phyloP scores from a whole-genome alignment of 2,329 filamentous ascomycete genomes.

The Aspergillus novoparasiticus region DNA sequence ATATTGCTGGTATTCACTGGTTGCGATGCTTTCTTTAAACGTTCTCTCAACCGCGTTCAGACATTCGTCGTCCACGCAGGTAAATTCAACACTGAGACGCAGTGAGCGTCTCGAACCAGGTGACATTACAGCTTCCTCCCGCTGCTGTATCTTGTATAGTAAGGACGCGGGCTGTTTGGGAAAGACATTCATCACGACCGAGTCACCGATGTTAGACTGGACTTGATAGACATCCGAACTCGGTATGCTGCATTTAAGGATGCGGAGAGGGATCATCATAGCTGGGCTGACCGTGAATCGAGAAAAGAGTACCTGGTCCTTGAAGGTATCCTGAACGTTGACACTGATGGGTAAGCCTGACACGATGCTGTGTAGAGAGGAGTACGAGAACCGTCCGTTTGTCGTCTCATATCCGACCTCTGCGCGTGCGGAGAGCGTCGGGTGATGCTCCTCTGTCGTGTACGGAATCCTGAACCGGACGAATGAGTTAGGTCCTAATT shows the following conservation, averaged over 20 bases:
- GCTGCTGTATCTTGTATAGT: conserved; percentile 70
- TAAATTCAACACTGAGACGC: conserved; percentile 72
- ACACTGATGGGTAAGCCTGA: conserved; percentile 84
- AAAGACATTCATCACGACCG: conserved; percentile 64
- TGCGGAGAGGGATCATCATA: conserved; percentile 70
- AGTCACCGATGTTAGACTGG: conserved; percentile 50
- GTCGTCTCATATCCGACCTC: conserved; percentile 74
- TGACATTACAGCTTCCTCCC: conserved; percentile 17
- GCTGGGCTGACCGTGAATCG: conserved; percentile 89
- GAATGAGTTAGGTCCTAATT: conserved; percentile 32
- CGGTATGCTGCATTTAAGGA: conserved; percentile 71
- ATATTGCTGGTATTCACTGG: conserved; percentile 51
- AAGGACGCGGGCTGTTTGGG: conserved; percentile 79
- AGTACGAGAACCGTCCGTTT: conserved; percentile 65
- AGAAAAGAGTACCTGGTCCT: conserved; percentile 77
- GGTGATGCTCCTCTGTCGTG: conserved; percentile 75
- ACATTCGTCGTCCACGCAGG: conserved; percentile 75
- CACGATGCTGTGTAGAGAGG: conserved; percentile 64
- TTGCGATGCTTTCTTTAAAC: conserved; percentile 51
- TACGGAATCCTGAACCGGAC: conserved; percentile 70
- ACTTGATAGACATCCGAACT: conserved; percentile 67
- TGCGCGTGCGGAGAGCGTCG: conserved; percentile 71
- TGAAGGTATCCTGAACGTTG: conserved; percentile 96
- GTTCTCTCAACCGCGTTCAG: conserved; percentile 47
- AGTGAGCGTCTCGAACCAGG: conserved; percentile 35